Conservation (phyloP, 225 moss, liverwort and hornwort genomes). For the Anthoceros angustus region DNA sequence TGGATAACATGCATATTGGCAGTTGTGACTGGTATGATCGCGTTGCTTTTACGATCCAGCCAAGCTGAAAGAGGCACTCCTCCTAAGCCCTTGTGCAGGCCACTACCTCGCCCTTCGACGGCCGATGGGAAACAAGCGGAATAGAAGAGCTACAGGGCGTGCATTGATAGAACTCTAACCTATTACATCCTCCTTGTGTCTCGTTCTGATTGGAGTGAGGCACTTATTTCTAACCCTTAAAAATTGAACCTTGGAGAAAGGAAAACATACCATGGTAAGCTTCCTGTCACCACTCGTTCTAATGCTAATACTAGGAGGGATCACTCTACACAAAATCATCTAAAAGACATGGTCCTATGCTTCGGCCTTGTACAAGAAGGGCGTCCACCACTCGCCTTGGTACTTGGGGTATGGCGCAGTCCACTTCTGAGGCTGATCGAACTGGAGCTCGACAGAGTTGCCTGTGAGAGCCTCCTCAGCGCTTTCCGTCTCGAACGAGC, state of each 20-base stretch:
- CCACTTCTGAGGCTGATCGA: conserved; percentile 61
- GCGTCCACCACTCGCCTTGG: conserved; percentile 92
- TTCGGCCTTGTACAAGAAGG: conserved; percentile 41
- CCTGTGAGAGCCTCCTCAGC: conserved; percentile 51
- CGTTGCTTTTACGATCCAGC: background rate
- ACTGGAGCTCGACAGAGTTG: conserved; percentile 33
- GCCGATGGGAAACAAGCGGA: background rate
- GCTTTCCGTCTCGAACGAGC: conserved; percentile 42
- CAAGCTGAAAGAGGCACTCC: background rate
- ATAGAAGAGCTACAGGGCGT: background rate
- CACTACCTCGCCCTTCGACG: background rate
- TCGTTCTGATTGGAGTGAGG: too few species aligned
- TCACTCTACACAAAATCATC: background rate
- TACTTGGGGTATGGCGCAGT: conserved; percentile 88
- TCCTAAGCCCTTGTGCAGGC: background rate
- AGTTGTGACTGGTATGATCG: background rate
- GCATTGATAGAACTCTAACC: too few species aligned
- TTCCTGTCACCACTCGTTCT: too few species aligned
- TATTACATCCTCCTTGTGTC: too few species aligned
- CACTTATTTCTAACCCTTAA: too few species aligned
- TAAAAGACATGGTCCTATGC: background rate
- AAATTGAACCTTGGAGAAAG: too few species aligned
- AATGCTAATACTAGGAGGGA: too few species aligned
- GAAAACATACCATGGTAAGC: too few species aligned
- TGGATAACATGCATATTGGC: background rate